Evolutionary conservation across 2,329 filamentous ascomycete genomes (phyloP).

Genomic region (Pestalotiopsis sp.): DNA sequence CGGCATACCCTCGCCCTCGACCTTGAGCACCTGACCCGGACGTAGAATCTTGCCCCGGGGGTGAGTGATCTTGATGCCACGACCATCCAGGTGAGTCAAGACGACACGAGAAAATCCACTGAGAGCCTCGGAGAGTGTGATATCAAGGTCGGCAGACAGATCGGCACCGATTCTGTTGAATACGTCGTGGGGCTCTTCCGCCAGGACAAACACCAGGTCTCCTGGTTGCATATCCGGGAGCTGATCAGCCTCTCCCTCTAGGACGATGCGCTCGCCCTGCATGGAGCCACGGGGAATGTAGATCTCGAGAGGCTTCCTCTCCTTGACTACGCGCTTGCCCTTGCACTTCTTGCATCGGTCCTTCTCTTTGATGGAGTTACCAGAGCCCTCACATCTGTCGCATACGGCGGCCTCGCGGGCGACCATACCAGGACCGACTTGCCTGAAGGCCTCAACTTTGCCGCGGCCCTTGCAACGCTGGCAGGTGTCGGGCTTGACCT

Average conservation of each 20-base stretch:
- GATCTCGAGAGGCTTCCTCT: slow-evolving; percentile 93
- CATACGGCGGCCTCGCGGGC: slow-evolving; percentile 79
- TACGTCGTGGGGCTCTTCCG: slow-evolving; percentile 76
- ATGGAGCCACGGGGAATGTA: slow-evolving; percentile 88
- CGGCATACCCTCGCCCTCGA: slow-evolving; percentile 92
- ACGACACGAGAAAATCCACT: slow-evolving; percentile 89
- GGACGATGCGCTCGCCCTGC: slow-evolving; percentile 85
- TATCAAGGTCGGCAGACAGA: slow-evolving; percentile 75
- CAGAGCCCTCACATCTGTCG: slow-evolving; percentile 80
- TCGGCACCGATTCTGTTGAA: slow-evolving; percentile 86
- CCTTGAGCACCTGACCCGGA: slow-evolving; percentile 82
- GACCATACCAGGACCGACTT: slow-evolving; percentile 84
- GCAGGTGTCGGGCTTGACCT: slow-evolving; percentile 81
- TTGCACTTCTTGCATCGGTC: slow-evolving; percentile 99
- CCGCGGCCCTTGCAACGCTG: slow-evolving; percentile 82
- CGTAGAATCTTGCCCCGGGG: slow-evolving; percentile 79
- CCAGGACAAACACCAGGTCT: slow-evolving; percentile 87
- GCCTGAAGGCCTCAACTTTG: slow-evolving; percentile 73
- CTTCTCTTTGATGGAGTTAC: slow-evolving; percentile 88
- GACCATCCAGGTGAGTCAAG: slow-evolving; percentile 87
- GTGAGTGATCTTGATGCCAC: slow-evolving; percentile 81
- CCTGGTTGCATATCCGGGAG: slow-evolving; percentile 84
- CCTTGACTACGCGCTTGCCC: slow-evolving; percentile 80
- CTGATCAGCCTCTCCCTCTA: slow-evolving; percentile 94
- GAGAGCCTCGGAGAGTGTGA: slow-evolving; percentile 82